Percentiles rank a stretch among this genome's conserved stretches.
phyloP scores from a whole-genome alignment of 441 rosid species.

The Omphalea diandra region DNA sequence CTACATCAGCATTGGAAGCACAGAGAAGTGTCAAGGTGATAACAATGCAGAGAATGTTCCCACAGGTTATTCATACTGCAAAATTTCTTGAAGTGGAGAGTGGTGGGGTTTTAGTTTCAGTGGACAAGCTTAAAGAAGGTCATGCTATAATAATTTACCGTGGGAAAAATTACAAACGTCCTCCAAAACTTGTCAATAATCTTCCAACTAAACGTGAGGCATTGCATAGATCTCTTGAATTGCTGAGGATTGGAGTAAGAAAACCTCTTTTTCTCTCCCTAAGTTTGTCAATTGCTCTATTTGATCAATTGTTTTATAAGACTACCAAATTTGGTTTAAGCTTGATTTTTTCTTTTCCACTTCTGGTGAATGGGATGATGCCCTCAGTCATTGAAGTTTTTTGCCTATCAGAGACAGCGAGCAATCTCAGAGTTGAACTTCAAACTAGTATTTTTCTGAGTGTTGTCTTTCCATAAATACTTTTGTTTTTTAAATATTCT shows the following conservation, averaged over 20 bases:
- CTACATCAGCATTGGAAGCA: slow-evolving; percentile 93
- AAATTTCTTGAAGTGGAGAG: slow-evolving; percentile 72
- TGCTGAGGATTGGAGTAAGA: slow-evolving; percentile 84
- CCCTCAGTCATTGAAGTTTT: slow-evolving; percentile 71
- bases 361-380: slow-evolving; percentile 10
- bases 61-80: slow-evolving; percentile 61
- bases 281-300: background rate
- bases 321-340: background rate
- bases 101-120: slow-evolving; percentile 70
- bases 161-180: slow-evolving; percentile 81
- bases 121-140: slow-evolving; percentile 69
- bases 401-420: slow-evolving; percentile 51
- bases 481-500: background rate
- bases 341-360: slow-evolving; percentile 9
- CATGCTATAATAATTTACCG: slow-evolving; percentile 78
- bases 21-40: slow-evolving; percentile 76
- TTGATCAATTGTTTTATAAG: background rate
- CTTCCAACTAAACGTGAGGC: slow-evolving; percentile 74
- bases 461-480: background rate
- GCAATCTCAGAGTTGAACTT: slow-evolving; percentile 48
- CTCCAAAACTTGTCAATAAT: slow-evolving; percentile 47
- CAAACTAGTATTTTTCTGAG: slow-evolving; percentile 42
- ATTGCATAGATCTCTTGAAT: slow-evolving; percentile 59
- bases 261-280: slow-evolving; percentile 11
- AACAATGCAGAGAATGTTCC: slow-evolving; percentile 62